Evolutionary conservation across 106 monocot genomes (phyloP), one percentile per base, ranked within the genome.

Genomic region (Platanthera guangdongensis): DNA sequence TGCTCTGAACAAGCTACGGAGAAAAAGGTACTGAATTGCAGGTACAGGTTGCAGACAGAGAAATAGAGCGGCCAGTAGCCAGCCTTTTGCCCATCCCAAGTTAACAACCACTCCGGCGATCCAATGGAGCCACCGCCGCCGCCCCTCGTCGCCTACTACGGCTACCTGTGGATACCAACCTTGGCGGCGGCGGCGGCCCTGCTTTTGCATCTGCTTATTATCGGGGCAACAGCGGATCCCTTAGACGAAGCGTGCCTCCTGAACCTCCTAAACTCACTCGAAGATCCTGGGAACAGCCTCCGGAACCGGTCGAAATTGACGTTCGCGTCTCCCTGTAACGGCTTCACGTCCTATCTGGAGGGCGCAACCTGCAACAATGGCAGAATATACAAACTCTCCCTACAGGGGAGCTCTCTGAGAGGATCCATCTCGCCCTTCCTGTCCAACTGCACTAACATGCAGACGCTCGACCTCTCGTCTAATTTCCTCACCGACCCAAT

Each of bases 351-450:
- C 54, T 82, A 75, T 80, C 88, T 91, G 49, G 65, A 76, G 19
- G 91, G 91, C 50, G 88, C 76, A 72, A 91, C 91, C 85, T 91
- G 91, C 84, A 91, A 88, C 91, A 91, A 91, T 80, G 88, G 86
- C 73, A 79, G 91, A 45, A 80, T 91, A 80, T 91, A 80, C 84
- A 91, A 91, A 86, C 90, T 90, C 47, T 76, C 80, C 62, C 85
- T 90, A 52, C 74, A 87, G 45, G 67, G 53, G 63, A 86, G 82
- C 46, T 80, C 73, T 64, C 85, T 91, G 71, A 5, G 57, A 9
- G 88, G 91, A 51, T 53, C 78, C 52, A 47, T 91, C 75, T 78
- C 90, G 30, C 72, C 86, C 10, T 80, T 32, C 76, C 70, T 91
- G 74, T 79, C 87, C 79, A 84, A 86, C 86, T 91, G 91, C 82